Percentiles rank a stretch among this genome's conserved stretches.
These are phyloP conservation scores for Ulota crispa DNA, from an alignment of 225 moss, liverwort and hornwort species.

Conservation along the genomic window DNA sequence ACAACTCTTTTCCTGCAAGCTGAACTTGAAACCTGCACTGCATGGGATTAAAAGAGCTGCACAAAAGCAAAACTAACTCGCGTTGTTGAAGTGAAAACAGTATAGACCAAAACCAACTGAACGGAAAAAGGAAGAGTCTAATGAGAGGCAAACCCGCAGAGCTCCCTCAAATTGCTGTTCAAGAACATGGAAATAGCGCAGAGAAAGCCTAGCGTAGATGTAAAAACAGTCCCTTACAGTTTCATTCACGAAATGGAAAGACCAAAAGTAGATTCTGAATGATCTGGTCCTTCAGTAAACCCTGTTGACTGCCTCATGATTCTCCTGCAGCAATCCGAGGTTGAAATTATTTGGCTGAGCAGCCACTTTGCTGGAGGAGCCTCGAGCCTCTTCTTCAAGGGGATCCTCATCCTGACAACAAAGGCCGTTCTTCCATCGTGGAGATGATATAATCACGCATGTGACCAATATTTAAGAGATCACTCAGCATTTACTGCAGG, in stretches of 20 bases:
- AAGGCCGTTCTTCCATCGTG: conserved; percentile 22
- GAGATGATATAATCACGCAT: background rate
- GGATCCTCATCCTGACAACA: conserved; percentile 18
- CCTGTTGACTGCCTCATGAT: background rate
- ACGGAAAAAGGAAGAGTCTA: background rate
- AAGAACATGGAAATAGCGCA: background rate
- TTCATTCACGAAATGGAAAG: conserved; percentile 4
- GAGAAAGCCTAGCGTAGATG: too few relatives aligned
- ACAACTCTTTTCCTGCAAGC: background rate
- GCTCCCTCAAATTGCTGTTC: background rate
- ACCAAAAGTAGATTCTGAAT: background rate
- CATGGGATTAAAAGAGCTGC: conserved; percentile 18
- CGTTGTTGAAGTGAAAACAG: background rate
- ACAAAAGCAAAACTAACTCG: background rate
- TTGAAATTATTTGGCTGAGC: conserved; percentile 3
- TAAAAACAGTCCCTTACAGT: conserved; percentile 5
- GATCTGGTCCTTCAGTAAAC: conserved; percentile 8
- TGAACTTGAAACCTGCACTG: background rate
- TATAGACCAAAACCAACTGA: background rate
- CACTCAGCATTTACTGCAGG: conserved; percentile 11
- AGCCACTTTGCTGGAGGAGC: conserved; percentile 14
- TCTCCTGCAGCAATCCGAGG: background rate
- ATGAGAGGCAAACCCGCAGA: background rate
- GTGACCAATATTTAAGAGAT: background rate
- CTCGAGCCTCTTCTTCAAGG: conserved; percentile 18